Evolutionary conservation across 805 yeast species (phyloP).

Genomic region (Hanseniaspora meyeri): DNA sequence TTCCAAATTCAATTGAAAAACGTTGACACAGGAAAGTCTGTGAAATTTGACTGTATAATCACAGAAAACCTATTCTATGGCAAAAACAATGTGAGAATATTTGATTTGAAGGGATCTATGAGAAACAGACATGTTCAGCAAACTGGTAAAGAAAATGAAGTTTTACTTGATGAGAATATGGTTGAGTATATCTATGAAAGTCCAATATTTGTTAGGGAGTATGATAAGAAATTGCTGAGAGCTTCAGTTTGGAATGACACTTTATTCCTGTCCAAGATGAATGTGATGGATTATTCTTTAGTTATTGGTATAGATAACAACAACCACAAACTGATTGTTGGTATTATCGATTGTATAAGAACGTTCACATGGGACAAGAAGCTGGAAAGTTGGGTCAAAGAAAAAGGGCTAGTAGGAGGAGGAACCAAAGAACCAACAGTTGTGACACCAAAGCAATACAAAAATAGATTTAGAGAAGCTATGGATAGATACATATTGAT

Average conservation of each 20-base stretch:
- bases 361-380: conserved; percentile 99
- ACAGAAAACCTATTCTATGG: conserved; percentile 93
- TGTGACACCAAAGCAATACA: conserved; percentile 91
- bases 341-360: conserved; percentile 85
- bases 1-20: conserved; percentile 85
- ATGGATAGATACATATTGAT: conserved; percentile 91
- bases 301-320: conserved; percentile 80
- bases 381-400: conserved; percentile 97
- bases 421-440: conserved; percentile 91
- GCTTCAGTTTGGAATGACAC: conserved; percentile 95
- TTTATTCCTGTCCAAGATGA: conserved; percentile 84
- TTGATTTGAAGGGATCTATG: conserved; percentile 96
- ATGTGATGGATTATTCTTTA: conserved; percentile 95
- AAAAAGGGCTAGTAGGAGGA: conserved; percentile 77
- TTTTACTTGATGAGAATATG: conserved; percentile 91
- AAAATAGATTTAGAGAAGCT: conserved; percentile 88
- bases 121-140: conserved; percentile 91
- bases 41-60: conserved; percentile 80
- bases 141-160: conserved; percentile 92
- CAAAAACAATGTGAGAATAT: conserved; percentile 67
- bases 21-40: conserved; percentile 58
- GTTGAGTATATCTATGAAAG: conserved; percentile 93
- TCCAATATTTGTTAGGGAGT: conserved; percentile 86
- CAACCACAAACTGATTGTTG: conserved; percentile 66
- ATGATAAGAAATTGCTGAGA: conserved; percentile 70